These are phyloP conservation scores for Lipomyces orientalis DNA, from an alignment of 805 yeast genomes.

Conservation along the genomic window DNA sequence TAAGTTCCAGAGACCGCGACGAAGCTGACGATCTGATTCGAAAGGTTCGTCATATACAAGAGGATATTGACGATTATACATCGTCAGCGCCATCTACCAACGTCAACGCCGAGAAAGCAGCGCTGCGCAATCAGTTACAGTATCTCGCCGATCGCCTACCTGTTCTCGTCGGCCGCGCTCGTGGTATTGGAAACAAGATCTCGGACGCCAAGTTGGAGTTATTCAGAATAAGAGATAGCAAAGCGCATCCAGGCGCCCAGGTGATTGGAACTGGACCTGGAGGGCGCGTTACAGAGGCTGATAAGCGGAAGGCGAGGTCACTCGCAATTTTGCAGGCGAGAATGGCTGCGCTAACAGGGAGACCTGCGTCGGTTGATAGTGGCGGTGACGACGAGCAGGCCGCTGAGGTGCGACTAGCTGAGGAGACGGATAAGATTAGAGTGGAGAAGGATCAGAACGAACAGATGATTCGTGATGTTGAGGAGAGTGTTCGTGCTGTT, in stretches of 20 bases:
- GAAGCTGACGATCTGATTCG: slow-evolving; percentile 70
- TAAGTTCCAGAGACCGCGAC: slow-evolving; percentile 51
- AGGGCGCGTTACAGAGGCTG: slow-evolving; percentile 84
- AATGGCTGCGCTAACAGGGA: slow-evolving; percentile 93
- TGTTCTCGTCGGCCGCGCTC: slow-evolving; percentile 64
- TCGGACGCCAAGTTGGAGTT: slow-evolving; percentile 68
- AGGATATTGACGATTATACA: slow-evolving; percentile 43
- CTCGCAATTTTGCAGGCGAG: slow-evolving; percentile 80
- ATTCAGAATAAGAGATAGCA: slow-evolving; percentile 59
- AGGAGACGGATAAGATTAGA: slow-evolving; percentile 58
- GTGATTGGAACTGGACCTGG: slow-evolving; percentile 83
- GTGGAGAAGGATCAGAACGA: slow-evolving; percentile 62
- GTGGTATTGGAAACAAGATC: slow-evolving; percentile 69
- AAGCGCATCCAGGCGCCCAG: slow-evolving; percentile 68
- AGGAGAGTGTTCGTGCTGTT: slow-evolving; percentile 68
- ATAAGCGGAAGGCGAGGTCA: slow-evolving; percentile 77
- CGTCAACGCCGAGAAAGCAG: slow-evolving; percentile 54
- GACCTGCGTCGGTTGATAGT: slow-evolving; percentile 53
- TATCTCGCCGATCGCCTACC: slow-evolving; percentile 76
- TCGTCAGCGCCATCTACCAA: slow-evolving; percentile 39
- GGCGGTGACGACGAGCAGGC: slow-evolving; percentile 60
- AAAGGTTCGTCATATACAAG: slow-evolving; percentile 58
- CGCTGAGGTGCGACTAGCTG: slow-evolving; percentile 50
- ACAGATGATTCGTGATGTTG: slow-evolving; percentile 70
- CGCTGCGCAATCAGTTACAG: slow-evolving; percentile 63